Evolutionary conservation across 2,329 filamentous ascomycete species (phyloP).

Genomic region (Beauveria australis): DNA sequence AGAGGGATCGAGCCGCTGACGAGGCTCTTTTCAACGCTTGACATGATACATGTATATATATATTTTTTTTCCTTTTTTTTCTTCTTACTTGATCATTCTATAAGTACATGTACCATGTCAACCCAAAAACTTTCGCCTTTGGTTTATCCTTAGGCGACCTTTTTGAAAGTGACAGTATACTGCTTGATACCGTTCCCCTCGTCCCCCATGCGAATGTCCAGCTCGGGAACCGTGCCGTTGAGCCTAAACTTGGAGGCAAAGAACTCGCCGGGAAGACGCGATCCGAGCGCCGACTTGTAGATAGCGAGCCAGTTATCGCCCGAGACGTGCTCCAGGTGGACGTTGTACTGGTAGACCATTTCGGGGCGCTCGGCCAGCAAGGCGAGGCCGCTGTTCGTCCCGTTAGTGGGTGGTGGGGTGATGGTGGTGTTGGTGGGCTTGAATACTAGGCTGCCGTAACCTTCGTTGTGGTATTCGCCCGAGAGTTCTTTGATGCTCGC

Average conservation of each 20-base stretch:
- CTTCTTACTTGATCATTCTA: not conserved
- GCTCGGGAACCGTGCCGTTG: not conserved
- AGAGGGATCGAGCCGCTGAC: constrained; percentile 7
- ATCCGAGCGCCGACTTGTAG: not conserved
- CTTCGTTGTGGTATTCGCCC: not conserved
- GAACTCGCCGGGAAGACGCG: not conserved
- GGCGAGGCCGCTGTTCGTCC: no score
- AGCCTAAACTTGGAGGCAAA: not conserved
- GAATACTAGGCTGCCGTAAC: not conserved
- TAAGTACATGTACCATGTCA: not conserved
- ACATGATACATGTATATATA: not conserved
- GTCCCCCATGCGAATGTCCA: not conserved
- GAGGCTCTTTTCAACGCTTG: not conserved
- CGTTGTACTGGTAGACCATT: not conserved
- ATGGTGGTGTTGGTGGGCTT: not conserved
- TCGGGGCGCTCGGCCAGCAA: not conserved
- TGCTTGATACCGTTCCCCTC: not conserved
- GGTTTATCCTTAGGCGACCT: not conserved
- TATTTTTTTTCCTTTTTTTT: not conserved
- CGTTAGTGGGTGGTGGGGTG: no score
- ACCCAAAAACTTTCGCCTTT: not conserved
- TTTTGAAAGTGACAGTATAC: not conserved
- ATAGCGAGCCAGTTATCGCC: not conserved
- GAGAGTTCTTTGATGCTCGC: not conserved
- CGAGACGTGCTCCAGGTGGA: not conserved